Percentiles rank a stretch among this genome's conserved stretches.
Evolutionary conservation across 2,329 filamentous ascomycete species (phyloP).

Genomic region (Arthrobotrys entomopaga): DNA sequence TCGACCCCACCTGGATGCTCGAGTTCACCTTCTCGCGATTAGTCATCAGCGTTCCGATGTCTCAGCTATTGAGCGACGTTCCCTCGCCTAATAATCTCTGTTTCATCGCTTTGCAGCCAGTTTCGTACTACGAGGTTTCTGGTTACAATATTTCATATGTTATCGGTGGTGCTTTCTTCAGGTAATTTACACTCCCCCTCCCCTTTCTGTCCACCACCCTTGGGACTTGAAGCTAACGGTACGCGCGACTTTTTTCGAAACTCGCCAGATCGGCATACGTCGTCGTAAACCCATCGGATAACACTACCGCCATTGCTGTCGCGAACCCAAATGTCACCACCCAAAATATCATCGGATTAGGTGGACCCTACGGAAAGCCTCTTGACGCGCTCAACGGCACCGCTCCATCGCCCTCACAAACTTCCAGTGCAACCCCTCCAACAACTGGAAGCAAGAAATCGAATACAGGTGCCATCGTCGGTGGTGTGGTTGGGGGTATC

Average conservation of each 20-base stretch:
- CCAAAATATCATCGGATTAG: constrained; percentile 8
- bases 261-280: constrained; percentile 13
- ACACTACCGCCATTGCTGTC: constrained; percentile 19
- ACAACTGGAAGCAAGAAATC: constrained; percentile 34
- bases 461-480: constrained; percentile 64
- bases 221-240: not conserved
- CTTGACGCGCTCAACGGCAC: constrained; percentile 3
- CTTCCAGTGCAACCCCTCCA: not conserved
- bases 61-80: not conserved
- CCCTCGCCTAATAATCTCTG: not conserved
- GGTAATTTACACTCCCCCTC: not conserved
- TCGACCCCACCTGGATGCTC: constrained; percentile 11
- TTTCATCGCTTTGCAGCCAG: not conserved
- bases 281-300: constrained; percentile 21
- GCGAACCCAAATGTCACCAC: constrained; percentile 20
- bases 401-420: not conserved
- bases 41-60: constrained; percentile 5
- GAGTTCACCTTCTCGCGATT: constrained; percentile 15
- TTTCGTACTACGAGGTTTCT: not conserved
- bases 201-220: too few relatives aligned
- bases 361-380: constrained; percentile 13
- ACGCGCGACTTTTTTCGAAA: not conserved
- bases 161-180: constrained; percentile 26
- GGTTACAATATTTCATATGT: constrained; percentile 25
- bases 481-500: constrained; percentile 66